These are phyloP conservation scores for Musa balbisiana DNA, from an alignment of 202 grass and related monocot genomes.

Conservation along the genomic window DNA sequence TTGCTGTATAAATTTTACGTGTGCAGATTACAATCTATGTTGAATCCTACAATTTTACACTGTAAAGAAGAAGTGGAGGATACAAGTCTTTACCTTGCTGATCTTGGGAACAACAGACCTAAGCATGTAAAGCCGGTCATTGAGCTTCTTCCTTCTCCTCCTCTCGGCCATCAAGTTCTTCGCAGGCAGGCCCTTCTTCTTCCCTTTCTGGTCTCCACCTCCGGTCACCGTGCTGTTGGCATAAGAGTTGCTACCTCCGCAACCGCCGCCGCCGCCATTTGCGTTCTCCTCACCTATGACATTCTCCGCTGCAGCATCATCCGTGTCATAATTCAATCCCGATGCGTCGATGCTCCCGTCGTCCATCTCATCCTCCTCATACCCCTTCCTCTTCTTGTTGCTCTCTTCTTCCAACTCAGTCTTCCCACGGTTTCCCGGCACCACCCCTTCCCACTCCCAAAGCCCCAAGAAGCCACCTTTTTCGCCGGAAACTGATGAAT, in stretches of 20 bases:
- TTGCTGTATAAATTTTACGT: no score
- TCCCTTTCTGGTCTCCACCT: slow-evolving; percentile 32
- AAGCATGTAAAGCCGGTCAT: slow-evolving; percentile 80
- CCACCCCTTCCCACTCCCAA: neutral
- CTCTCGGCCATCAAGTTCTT: slow-evolving; percentile 87
- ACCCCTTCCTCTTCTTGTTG: slow-evolving; percentile 24
- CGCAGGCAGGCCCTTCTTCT: slow-evolving; percentile 66
- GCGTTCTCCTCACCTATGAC: slow-evolving; percentile 9
- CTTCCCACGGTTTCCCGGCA: neutral
- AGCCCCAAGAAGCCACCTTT: slow-evolving; percentile 30
- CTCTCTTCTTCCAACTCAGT: neutral
- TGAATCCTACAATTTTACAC: no score
- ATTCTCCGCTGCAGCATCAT: slow-evolving; percentile 30
- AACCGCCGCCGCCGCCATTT: neutral
- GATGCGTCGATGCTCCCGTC: slow-evolving; percentile 58
- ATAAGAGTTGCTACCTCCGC: slow-evolving; percentile 2
- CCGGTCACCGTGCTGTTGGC: slow-evolving; percentile 20
- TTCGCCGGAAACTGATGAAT: neutral
- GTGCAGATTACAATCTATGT: no score
- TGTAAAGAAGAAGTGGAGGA: neutral
- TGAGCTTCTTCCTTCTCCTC: slow-evolving; percentile 76
- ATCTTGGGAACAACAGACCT: slow-evolving; percentile 85
- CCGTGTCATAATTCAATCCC: slow-evolving; percentile 27
- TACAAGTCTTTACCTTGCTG: slow-evolving; percentile 48
- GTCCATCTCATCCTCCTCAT: slow-evolving; percentile 42